Evolutionary conservation across 2,329 filamentous ascomycete species (phyloP).

Genomic region (Pyrenochaeta sp.): DNA sequence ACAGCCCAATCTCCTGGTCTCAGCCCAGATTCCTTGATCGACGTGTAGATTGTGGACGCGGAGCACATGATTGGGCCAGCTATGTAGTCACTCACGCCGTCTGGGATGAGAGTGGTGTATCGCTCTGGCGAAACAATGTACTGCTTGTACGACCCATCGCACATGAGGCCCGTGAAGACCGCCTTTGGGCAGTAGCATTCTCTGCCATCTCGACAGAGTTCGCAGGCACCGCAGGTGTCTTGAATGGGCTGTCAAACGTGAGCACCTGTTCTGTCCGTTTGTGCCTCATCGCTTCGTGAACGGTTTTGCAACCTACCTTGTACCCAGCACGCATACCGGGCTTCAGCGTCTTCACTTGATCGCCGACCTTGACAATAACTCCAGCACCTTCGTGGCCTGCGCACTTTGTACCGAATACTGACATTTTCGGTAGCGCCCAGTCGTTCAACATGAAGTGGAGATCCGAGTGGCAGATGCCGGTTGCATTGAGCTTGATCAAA

Average conservation of each 20-base stretch:
- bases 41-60: constrained; percentile 66
- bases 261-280: neutral
- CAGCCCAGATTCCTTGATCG: constrained; percentile 61
- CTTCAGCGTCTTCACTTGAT: constrained; percentile 61
- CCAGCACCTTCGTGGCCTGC: constrained; percentile 67
- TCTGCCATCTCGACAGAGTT: constrained; percentile 60
- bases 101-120: constrained; percentile 64
- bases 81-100: constrained; percentile 63
- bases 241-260: constrained; percentile 30
- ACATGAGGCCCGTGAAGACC: constrained; percentile 56
- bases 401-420: constrained; percentile 53
- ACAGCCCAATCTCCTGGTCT: constrained; percentile 63
- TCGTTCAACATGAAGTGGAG: constrained; percentile 67
- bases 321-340: constrained; percentile 46
- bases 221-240: constrained; percentile 49
- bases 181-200: constrained; percentile 62
- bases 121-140: constrained; percentile 65
- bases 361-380: constrained; percentile 64
- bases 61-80: constrained; percentile 70
- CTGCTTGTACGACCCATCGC: constrained; percentile 64
- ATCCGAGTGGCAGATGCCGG: constrained; percentile 66
- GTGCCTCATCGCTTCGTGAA: neutral
- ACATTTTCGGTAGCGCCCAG: constrained; percentile 54
- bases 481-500: constrained; percentile 65
- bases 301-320: constrained; percentile 36